Base-by-base conservation (phyloP, 352 stramenopile species). In the Pythium volutum region DNA sequence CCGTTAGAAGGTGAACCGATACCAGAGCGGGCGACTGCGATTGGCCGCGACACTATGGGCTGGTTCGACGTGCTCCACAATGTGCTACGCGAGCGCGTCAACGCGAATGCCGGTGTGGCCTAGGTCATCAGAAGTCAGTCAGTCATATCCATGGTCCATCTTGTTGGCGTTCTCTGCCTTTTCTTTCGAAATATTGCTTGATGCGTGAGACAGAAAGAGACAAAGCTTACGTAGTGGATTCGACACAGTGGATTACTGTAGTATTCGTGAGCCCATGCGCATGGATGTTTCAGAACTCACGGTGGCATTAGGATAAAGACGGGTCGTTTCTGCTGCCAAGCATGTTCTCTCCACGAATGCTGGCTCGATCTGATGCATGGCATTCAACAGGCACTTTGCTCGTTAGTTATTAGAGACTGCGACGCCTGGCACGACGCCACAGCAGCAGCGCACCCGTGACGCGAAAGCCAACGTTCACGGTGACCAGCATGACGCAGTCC, bases 381-480 rank as follows among this genome's bases (percentile, higher is more conserved):
- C n/a, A n/a, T n/a, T n/a, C n/a, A n/a, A n/a, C n/a, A n/a, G n/a
- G n/a, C n/a, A n/a, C n/a, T n/a, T n/a, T n/a, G n/a, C n/a, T n/a
- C n/a, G n/a, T n/a, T n/a, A n/a, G n/a, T n/a, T n/a, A n/a, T n/a
- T n/a, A n/a, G n/a, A n/a, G n/a, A n/a, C n/a, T n/a, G n/a, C n/a
- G n/a, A n/a, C n/a, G 34, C 5, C 33, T 43, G 15, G 38, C 46
- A 23, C 46, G 56, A 27, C 23, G 36, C 56, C 45, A 65, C 6
- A 65, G 36, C 2, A 58, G 5, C 15, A 65, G 27, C 2, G 48
- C 48, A 14, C 66, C 69, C n/a, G 76, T 22, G 20, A 64, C 4
- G 20, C 73, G 66, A 22, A 81, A 82, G 2, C 46, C 52, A 8
- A 81, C 4, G 25, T 71, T 70, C 4, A 87, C 52, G 5, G 59